These are phyloP conservation scores for Leptographium wingfieldii DNA, from an alignment of 2,329 filamentous ascomycete species.

Conservation along the genomic window DNA sequence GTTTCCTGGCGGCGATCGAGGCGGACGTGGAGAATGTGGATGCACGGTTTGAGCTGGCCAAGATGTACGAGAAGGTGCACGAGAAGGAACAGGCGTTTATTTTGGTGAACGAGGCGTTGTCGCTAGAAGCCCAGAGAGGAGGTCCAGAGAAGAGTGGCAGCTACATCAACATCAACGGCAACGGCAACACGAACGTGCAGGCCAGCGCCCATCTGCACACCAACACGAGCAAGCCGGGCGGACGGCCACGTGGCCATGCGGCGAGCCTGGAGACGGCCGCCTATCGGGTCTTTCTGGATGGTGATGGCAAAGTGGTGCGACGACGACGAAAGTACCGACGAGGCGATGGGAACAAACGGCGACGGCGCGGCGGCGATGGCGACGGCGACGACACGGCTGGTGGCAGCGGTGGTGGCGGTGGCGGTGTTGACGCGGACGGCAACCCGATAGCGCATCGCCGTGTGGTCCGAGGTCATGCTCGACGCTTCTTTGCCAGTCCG, in stretches of 20 bases:
- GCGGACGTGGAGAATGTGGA: conserved; percentile 61
- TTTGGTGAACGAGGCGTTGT: conserved; percentile 62
- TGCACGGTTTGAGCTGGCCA: conserved; percentile 66
- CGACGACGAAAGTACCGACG: conserved; percentile 11
- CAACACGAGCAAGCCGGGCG: background rate
- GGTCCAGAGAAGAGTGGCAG: conserved; percentile 10
- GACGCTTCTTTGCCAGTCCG: conserved; percentile 14
- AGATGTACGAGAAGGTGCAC: conserved; percentile 66
- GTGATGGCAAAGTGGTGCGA: conserved; percentile 11
- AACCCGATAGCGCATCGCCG: conserved; percentile 7
- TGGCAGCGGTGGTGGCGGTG: background rate
- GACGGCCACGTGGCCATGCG: conserved; percentile 12
- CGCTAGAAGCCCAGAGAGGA: conserved; percentile 34
- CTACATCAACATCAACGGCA: conserved; percentile 16
- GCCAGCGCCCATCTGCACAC: conserved; percentile 6
- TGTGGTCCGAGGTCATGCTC: conserved; percentile 4
- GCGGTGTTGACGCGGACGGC: background rate
- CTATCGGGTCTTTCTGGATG: conserved; percentile 12
- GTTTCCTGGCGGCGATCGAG: conserved; percentile 62
- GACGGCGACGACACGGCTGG: conserved; percentile 3
- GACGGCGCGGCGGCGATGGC: background rate
- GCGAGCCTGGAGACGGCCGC: conserved; percentile 11
- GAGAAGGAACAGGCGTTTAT: conserved; percentile 66
- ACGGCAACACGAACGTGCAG: conserved; percentile 15
- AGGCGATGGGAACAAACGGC: background rate